Conservation (phyloP, 169 alveolate genomes). For the Plasmodium reichenowi region DNA sequence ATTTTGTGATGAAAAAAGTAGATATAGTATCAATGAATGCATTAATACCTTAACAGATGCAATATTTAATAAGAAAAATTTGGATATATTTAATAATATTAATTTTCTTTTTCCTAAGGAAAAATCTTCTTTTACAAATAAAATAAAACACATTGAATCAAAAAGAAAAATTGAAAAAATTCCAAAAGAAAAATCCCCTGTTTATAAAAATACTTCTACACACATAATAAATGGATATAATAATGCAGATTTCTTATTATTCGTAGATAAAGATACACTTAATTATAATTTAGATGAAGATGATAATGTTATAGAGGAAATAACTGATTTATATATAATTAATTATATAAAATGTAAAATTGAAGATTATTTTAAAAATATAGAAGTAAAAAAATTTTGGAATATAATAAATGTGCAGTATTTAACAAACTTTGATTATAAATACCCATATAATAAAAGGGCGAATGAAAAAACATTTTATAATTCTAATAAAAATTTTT, state of each 20-base stretch:
- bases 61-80: slow-evolving; percentile 12
- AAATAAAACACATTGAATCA: neutral
- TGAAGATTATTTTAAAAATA: slow-evolving; percentile 70
- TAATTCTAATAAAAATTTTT: neutral
- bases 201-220: neutral
- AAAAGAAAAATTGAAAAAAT: slow-evolving; percentile 1
- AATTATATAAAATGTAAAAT: slow-evolving; percentile 41
- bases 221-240: neutral
- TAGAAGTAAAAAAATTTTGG: slow-evolving; percentile 66
- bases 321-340: slow-evolving; percentile 60
- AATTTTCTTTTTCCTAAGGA: neutral
- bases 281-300: neutral
- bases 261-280: neutral
- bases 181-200: neutral
- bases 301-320: neutral
- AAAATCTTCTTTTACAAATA: neutral
- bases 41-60: slow-evolving; percentile 19
- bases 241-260: neutral
- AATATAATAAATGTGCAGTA: slow-evolving; percentile 30
- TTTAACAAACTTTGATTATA: slow-evolving; percentile 57
- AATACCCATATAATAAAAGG: neutral
- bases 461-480: neutral
- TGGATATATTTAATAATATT: slow-evolving; percentile 10
- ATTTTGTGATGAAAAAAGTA: slow-evolving; percentile 32
- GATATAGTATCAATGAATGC: slow-evolving; percentile 59